Evolutionary conservation across 2,329 filamentous ascomycete genomes (phyloP).

Genomic region (Purpureocillium lavendulum): DNA sequence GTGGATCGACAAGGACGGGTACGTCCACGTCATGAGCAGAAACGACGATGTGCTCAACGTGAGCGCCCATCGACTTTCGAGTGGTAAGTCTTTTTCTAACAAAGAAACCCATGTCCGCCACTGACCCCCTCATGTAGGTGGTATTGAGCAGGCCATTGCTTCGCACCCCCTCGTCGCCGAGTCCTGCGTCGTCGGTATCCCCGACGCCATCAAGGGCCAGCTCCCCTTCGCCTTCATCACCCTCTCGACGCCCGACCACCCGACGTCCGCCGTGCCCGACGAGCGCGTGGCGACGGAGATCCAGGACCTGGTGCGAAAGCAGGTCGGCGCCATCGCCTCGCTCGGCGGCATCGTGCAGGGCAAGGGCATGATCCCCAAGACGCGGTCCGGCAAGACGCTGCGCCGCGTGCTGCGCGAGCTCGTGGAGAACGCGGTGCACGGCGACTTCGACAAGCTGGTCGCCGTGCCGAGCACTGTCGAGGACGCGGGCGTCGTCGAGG

Average conservation of each 20-base stretch:
- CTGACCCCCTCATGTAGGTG: conserved; percentile 37
- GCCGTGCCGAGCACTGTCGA: conserved; percentile 78
- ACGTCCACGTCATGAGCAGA: conserved; percentile 56
- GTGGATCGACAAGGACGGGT: conserved; percentile 68
- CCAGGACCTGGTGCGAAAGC: conserved; percentile 62
- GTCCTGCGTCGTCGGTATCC: conserved; percentile 78
- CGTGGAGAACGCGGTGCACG: conserved; percentile 71
- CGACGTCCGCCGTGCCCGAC: conserved; percentile 40
- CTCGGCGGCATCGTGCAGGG: conserved; percentile 82
- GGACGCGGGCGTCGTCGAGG: conserved; percentile 64
- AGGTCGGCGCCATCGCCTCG: conserved; percentile 81
- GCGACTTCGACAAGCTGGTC: conserved; percentile 63
- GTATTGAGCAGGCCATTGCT: conserved; percentile 86
- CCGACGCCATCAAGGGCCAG: conserved; percentile 80
- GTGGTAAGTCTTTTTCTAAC: conserved; percentile 49
- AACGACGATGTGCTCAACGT: conserved; percentile 90
- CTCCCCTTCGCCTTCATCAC: conserved; percentile 85
- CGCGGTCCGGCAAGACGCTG: conserved; percentile 84
- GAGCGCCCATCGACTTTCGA: conserved; percentile 85
- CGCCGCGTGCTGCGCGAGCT: conserved; percentile 74
- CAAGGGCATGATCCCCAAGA: conserved; percentile 83
- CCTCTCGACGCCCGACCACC: conserved; percentile 37
- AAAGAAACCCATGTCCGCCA: not conserved
- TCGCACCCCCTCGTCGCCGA: conserved; percentile 73
- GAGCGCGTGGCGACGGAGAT: conserved; percentile 48